Conservation (phyloP, 2,329 filamentous ascomycete species). For the Sporothrix curviconia region DNA sequence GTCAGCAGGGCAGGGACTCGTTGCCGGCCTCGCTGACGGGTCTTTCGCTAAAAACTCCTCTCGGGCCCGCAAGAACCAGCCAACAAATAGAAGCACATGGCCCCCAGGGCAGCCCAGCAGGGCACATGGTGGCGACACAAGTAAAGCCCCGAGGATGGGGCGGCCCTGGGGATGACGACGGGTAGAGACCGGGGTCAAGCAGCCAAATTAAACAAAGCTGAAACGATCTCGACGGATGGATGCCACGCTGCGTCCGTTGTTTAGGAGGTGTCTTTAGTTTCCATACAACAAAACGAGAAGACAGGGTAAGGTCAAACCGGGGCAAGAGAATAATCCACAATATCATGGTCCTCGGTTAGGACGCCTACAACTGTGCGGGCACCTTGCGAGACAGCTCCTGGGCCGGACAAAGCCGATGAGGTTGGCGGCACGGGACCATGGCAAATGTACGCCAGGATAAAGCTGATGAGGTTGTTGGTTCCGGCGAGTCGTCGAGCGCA, state of each 20-base stretch:
- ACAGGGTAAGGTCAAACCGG: no score
- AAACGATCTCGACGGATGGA: slow-evolving; percentile 74
- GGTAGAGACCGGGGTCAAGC: slow-evolving; percentile 46
- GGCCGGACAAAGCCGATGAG: slow-evolving; percentile 67
- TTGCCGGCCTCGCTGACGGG: slow-evolving; percentile 73
- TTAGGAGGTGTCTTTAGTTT: no score
- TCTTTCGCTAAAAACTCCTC: slow-evolving; percentile 67
- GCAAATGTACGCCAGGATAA: slow-evolving; percentile 67
- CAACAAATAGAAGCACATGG: slow-evolving; percentile 71
- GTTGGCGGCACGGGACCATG: slow-evolving; percentile 72
- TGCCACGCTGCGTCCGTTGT: slow-evolving; percentile 45
- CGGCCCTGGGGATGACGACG: slow-evolving; percentile 76
- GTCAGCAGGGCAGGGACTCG: slow-evolving; percentile 66
- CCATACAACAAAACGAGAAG: no score
- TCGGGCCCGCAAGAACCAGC: slow-evolving; percentile 61
- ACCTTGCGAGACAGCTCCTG: slow-evolving; percentile 68
- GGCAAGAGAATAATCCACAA: no score
- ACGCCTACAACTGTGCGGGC: slow-evolving; percentile 65
- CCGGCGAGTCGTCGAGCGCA: slow-evolving; percentile 24
- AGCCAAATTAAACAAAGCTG: slow-evolving; percentile 81
- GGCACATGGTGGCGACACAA: slow-evolving; percentile 72
- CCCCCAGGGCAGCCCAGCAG: slow-evolving; percentile 76
- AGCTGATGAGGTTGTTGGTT: slow-evolving; percentile 52
- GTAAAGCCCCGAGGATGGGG: slow-evolving; percentile 80
- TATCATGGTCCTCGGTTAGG: slow-evolving; percentile 51